phyloP scores from a whole-genome alignment of 1,284 basidiomycete species.

The Austroboletus novae-zelandiae region DNA sequence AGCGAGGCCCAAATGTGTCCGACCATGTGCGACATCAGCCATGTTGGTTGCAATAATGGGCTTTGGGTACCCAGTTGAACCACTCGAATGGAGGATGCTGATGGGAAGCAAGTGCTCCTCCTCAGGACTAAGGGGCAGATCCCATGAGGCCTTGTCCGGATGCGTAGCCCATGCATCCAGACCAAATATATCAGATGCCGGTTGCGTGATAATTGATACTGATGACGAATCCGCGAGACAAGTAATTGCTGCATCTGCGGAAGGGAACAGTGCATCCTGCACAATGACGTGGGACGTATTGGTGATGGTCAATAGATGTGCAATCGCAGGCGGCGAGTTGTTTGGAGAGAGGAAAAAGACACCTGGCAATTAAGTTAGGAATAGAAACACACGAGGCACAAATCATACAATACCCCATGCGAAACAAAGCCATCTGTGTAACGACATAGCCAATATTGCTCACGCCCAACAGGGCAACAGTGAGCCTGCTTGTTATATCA shows the following conservation, averaged over 20 bases:
- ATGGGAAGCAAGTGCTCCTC: slow-evolving; percentile 44
- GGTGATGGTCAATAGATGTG: slow-evolving; percentile 53
- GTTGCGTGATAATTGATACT: slow-evolving; percentile 24
- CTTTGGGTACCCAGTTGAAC: slow-evolving; percentile 49
- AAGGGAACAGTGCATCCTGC: slow-evolving; percentile 16
- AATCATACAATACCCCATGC: slow-evolving; percentile 32
- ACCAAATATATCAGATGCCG: slow-evolving; percentile 15
- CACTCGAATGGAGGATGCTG: slow-evolving; percentile 61
- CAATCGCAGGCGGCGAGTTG: slow-evolving; percentile 55
- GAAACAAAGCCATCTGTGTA: slow-evolving; percentile 27
- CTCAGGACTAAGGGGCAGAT: slow-evolving; percentile 41
- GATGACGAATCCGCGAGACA: slow-evolving; percentile 19
- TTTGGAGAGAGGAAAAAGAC: slow-evolving; percentile 51
- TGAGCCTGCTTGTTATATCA: slow-evolving; percentile 24
- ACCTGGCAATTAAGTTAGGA: slow-evolving; percentile 6
- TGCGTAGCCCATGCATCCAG: slow-evolving; percentile 28
- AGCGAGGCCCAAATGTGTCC: slow-evolving; percentile 44
- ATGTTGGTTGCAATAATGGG: slow-evolving; percentile 44
- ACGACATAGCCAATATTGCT: slow-evolving; percentile 31
- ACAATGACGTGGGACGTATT: slow-evolving; percentile 41
- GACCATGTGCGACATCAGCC: slow-evolving; percentile 36
- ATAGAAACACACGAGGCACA: not conserved
- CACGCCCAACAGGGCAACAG: slow-evolving; percentile 25
- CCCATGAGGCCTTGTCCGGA: slow-evolving; percentile 34
- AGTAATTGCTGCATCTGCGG: slow-evolving; percentile 15